These are phyloP conservation scores for Kuraishia cidri DNA, from an alignment of 805 yeast species.

Conservation along the genomic window DNA sequence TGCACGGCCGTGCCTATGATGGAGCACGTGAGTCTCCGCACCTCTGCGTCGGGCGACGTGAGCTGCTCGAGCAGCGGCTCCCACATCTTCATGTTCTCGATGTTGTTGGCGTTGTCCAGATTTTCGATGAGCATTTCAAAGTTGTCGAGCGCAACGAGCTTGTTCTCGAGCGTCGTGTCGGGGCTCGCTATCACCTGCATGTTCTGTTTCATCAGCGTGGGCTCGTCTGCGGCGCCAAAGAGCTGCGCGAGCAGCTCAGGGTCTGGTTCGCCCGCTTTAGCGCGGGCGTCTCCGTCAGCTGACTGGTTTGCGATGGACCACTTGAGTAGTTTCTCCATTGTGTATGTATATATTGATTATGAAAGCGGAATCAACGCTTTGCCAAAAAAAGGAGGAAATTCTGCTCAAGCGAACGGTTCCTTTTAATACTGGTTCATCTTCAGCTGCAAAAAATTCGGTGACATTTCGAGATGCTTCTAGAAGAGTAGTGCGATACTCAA, in stretches of 20 bases:
- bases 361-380: too few species aligned
- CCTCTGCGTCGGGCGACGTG: constrained; percentile 26
- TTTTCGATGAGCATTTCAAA: constrained; percentile 92
- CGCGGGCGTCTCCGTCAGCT: constrained; percentile 61
- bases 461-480: too few species aligned
- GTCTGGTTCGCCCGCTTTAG: constrained; percentile 61
- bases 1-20: constrained; percentile 89
- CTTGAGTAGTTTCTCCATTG: constrained; percentile 82
- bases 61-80: constrained; percentile 50
- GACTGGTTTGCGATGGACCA: constrained; percentile 85
- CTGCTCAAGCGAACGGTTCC: too few species aligned
- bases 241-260: constrained; percentile 73
- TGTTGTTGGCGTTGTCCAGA: constrained; percentile 89
- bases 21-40: constrained; percentile 58
- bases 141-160: constrained; percentile 75
- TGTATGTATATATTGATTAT: too few species aligned
- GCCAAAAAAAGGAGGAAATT: too few species aligned
- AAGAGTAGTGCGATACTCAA: too few species aligned
- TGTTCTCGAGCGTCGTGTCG: constrained; percentile 53
- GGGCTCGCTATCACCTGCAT: constrained; percentile 49
- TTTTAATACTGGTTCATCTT: too few species aligned
- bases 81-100: constrained; percentile 82
- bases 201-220: constrained; percentile 76
- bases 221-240: constrained; percentile 81
- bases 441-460: too few species aligned